These are phyloP conservation scores for Corinectria fuckeliana DNA, from an alignment of 2,329 filamentous ascomycete species.

Conservation along the genomic window DNA sequence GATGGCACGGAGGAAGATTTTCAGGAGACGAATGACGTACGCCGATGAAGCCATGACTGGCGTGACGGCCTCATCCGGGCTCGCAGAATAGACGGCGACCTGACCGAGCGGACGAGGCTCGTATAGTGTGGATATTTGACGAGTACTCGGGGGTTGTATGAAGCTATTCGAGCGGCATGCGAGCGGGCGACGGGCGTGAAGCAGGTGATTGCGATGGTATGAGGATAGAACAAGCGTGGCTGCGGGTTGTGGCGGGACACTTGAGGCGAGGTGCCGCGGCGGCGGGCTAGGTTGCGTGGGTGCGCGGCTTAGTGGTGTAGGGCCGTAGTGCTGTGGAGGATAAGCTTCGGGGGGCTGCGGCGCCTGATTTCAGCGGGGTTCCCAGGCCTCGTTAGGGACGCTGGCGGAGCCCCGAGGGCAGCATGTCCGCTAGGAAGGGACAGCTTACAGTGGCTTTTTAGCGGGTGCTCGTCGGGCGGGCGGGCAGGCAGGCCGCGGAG, in stretches of 20 bases:
- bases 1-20: conserved; percentile 28
- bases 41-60: conserved; percentile 39
- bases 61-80: conserved; percentile 38
- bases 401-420: neutral
- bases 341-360: conserved; percentile 26
- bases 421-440: neutral
- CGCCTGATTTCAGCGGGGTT: conserved; percentile 17
- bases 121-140: conserved; percentile 30
- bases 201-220: conserved; percentile 13
- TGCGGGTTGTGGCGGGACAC: conserved; percentile 24
- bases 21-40: conserved; percentile 36
- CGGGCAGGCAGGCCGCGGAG: neutral
- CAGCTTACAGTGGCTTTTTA: conserved; percentile 9
- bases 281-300: neutral
- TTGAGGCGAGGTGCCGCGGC: conserved; percentile 22
- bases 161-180: conserved; percentile 33
- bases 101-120: conserved; percentile 31
- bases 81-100: conserved; percentile 29
- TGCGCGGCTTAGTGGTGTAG: conserved; percentile 17
- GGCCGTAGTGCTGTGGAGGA: conserved; percentile 24
- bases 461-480: conserved; percentile 7
- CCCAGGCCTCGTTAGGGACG: neutral
- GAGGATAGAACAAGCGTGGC: conserved; percentile 6
- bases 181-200: conserved; percentile 7
- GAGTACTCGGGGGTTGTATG: conserved; percentile 22